Percentiles rank a stretch among this genome's conserved stretches.
Evolutionary conservation across 352 stramenopile genomes (phyloP).

Genomic region (Blastocystis sp.): DNA sequence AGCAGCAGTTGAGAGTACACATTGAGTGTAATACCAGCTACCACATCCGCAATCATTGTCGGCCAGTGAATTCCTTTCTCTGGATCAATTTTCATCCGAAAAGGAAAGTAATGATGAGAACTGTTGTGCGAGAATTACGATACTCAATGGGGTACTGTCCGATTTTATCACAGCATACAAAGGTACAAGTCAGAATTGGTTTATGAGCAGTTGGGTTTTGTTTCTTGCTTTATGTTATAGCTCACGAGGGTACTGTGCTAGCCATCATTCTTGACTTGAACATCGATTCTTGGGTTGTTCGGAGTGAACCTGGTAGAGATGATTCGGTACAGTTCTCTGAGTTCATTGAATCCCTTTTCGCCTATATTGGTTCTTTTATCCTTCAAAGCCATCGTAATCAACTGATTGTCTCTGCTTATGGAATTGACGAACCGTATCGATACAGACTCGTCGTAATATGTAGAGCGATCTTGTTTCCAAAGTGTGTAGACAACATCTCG

Average conservation of each 20-base stretch:
- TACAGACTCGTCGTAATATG: background rate
- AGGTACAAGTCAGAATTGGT: background rate
- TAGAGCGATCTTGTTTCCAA: constrained; percentile 3
- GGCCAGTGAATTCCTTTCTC: constrained; percentile 58
- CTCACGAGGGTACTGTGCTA: constrained; percentile 11
- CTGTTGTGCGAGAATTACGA: background rate
- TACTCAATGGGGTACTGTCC: background rate
- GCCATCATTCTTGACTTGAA: constrained; percentile 15
- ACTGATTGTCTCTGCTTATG: constrained; percentile 5
- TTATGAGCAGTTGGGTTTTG: background rate
- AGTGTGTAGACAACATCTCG: background rate
- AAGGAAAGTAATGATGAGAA: background rate
- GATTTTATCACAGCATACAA: background rate
- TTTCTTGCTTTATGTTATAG: background rate
- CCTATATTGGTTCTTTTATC: constrained; percentile 24
- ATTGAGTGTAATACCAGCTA: background rate
- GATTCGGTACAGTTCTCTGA: background rate
- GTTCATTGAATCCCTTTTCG: background rate
- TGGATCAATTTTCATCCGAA: background rate
- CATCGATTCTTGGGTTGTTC: constrained; percentile 46
- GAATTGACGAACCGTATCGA: background rate
- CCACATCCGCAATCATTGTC: background rate
- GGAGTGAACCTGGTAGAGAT: background rate
- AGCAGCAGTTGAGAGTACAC: constrained; percentile 9
- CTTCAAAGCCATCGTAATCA: constrained; percentile 39